Conservation (phyloP, 192 early-diverging fungal genomes). For the Pecoramyces ruminantium region DNA sequence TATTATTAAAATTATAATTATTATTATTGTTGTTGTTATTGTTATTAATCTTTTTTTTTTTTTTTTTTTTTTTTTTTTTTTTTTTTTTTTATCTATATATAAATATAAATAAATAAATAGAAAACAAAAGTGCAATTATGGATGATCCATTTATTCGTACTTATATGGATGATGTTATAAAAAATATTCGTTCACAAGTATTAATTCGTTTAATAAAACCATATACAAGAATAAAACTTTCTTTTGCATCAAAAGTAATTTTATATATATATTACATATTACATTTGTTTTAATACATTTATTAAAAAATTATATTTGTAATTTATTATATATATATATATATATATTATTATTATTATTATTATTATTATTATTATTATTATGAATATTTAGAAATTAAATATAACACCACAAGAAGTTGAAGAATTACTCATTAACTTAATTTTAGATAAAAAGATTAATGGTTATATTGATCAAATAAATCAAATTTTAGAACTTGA, state of each 20-base stretch:
- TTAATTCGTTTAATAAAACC: constrained; percentile 69
- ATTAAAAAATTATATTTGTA: too few species aligned
- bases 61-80: too few species aligned
- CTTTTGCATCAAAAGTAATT: constrained; percentile 54
- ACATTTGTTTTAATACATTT: too few species aligned
- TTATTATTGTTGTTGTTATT: too few species aligned
- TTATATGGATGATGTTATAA: constrained; percentile 82
- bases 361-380: too few species aligned
- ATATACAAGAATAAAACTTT: constrained; percentile 79
- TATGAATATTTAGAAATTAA: constrained; percentile 47
- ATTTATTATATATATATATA: too few species aligned
- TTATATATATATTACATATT: too few species aligned
- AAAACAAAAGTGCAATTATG: constrained; percentile 59
- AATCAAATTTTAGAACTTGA: constrained; percentile 57
- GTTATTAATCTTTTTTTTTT: too few species aligned
- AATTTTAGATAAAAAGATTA: constrained; percentile 75
- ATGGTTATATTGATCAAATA: constrained; percentile 80
- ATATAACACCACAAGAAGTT: constrained; percentile 55
- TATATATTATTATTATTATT: too few species aligned
- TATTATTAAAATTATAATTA: too few species aligned
- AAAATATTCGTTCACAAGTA: constrained; percentile 84
- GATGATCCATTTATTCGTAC: constrained; percentile 75
- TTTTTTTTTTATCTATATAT: too few species aligned
- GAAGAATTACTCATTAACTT: constrained; percentile 73
- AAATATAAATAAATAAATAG: too few species aligned